Evolutionary conservation across 345 rosid genomes (phyloP), one percentile per base, ranked within the genome.

Genomic region (Psidium friedrichsthalianum): DNA sequence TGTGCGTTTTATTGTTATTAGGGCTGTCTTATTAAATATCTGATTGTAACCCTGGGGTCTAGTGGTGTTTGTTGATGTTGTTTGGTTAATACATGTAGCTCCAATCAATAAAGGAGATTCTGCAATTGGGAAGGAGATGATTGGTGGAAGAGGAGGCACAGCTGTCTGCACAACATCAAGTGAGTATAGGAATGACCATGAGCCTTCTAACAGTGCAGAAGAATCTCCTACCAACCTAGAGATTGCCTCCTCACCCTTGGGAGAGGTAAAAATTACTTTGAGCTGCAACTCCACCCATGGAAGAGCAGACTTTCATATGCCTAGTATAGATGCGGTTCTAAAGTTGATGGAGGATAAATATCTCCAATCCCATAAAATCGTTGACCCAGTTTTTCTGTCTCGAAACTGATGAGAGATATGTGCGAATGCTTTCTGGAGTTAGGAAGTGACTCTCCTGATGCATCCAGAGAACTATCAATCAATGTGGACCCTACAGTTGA

Each of bases 191-290:
- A 84, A 51, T 56, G 85, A 61, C 47, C 53, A 59, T 82, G 87
- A 90, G n/a, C 87, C 82, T 86, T 76, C 91, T 59, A 85, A 89
- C 83, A 64, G 69, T 69, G 87, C 88, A 22, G 90, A 64, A 44
- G 88, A 87, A 82, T 84, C 88, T 86, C 83, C 87, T 59, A 49
- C 92, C 86, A 86, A 54, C 89, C 84, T 95, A 84, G 96, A 95
- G 87, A 91, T 95, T 85, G 98, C 98, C 64, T 92, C 98, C 85
- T 93, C 96, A 10, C 84, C 92, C 44, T 85, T 84, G 84, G 98
- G 98, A 89, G 99, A 95, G 90, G 98, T 95, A 92, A 95, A 95
- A 92, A 89, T 95, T 86, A 93, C 91, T 90, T 87, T 97, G 58
- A 93, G 92, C 88, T 97, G 92, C 92, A 86, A 89, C 88, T 90